Evolutionary conservation across 768 basidiomycete species (phyloP).

Genomic region (Rhizopogon sp.): DNA sequence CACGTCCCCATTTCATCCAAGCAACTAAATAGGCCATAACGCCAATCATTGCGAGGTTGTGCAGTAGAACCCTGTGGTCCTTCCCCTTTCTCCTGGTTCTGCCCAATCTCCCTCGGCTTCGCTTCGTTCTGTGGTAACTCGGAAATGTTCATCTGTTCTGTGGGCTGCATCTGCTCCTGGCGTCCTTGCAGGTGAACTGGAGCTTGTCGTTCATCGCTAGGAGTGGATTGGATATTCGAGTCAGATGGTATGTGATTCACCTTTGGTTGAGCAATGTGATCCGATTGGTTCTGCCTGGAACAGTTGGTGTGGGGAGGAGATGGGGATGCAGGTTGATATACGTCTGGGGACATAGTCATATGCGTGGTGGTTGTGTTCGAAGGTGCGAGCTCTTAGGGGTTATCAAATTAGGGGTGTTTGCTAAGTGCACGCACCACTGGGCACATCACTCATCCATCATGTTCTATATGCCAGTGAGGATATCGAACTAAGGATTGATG

Average conservation of each 20-base stretch:
- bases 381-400: background rate
- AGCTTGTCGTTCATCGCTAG: background rate
- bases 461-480: too few species aligned
- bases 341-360: background rate
- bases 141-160: background rate
- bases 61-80: background rate
- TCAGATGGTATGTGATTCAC: background rate
- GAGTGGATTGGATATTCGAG: background rate
- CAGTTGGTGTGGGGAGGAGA: background rate
- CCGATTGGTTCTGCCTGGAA: background rate
- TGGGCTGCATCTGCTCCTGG: background rate
- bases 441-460: too few species aligned
- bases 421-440: background rate
- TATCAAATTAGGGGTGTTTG: background rate
- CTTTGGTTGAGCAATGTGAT: background rate
- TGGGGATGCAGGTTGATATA: background rate
- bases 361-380: background rate
- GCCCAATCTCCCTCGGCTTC: background rate
- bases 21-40: background rate
- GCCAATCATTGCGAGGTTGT: background rate
- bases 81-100: background rate
- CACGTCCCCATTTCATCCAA: conserved; percentile 1
- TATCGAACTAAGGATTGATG: too few species aligned
- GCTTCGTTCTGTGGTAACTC: background rate
- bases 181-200: background rate